Evolutionary conservation across 768 basidiomycete species (phyloP).

Genomic region (Auricularia auricula-judae): DNA sequence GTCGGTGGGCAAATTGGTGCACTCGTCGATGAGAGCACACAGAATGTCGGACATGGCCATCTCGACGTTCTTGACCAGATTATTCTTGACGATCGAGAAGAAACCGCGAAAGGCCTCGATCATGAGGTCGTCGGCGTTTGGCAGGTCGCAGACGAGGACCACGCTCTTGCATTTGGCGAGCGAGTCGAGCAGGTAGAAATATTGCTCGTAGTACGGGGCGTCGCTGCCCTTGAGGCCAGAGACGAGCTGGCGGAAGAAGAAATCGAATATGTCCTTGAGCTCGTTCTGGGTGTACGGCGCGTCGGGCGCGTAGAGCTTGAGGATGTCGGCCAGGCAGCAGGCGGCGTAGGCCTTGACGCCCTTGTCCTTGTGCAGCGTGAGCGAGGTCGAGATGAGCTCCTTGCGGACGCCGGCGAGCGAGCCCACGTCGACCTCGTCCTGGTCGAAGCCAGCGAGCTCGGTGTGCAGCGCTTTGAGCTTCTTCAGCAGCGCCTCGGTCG

Average conservation of each 20-base stretch:
- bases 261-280: slow-evolving; percentile 92
- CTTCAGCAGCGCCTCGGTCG: slow-evolving; percentile 76
- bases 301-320: slow-evolving; percentile 90
- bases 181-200: slow-evolving; percentile 89
- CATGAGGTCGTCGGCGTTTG: slow-evolving; percentile 76
- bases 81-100: slow-evolving; percentile 68
- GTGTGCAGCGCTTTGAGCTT: slow-evolving; percentile 71
- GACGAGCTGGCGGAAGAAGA: slow-evolving; percentile 82
- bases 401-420: slow-evolving; percentile 62
- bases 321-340: slow-evolving; percentile 88
- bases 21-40: slow-evolving; percentile 81
- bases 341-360: slow-evolving; percentile 93
- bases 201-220: slow-evolving; percentile 80
- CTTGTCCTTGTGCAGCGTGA: slow-evolving; percentile 89
- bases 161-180: slow-evolving; percentile 91
- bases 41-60: slow-evolving; percentile 84
- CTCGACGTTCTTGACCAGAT: slow-evolving; percentile 71
- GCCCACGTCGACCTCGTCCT: slow-evolving; percentile 67
- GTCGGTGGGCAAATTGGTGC: slow-evolving; percentile 58
- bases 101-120: slow-evolving; percentile 72
- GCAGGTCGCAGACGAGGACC: slow-evolving; percentile 86
- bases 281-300: slow-evolving; percentile 87
- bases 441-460: slow-evolving; percentile 75
- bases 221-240: slow-evolving; percentile 66
- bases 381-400: slow-evolving; percentile 67